Evolutionary conservation across 2,329 filamentous ascomycete genomes (phyloP).

Genomic region (Arthroderma sp.): DNA sequence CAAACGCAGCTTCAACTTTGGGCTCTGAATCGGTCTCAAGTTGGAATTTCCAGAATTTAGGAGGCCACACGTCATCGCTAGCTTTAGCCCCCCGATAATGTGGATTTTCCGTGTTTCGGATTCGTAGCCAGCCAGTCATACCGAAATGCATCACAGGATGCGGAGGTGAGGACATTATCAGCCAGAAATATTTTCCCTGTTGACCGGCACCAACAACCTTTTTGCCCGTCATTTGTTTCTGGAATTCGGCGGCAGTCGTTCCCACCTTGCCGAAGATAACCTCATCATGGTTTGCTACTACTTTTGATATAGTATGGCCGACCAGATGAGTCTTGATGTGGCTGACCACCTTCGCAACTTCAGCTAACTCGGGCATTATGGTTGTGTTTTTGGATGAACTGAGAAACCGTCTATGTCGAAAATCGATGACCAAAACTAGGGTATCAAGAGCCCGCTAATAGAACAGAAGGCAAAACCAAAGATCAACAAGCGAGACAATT

Average conservation of each 20-base stretch:
- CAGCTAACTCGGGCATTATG: constrained; percentile 37
- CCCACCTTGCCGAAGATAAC: constrained; percentile 87
- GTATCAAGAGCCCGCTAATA: too few relatives aligned
- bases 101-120: constrained; percentile 61
- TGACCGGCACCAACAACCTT: constrained; percentile 59
- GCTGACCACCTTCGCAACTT: constrained; percentile 75
- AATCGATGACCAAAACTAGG: too few relatives aligned
- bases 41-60: constrained; percentile 78
- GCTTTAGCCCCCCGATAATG: constrained; percentile 57
- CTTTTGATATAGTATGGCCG: constrained; percentile 61
- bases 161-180: constrained; percentile 63
- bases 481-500: too few relatives aligned
- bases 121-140: constrained; percentile 72
- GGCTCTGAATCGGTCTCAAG: constrained; percentile 51
- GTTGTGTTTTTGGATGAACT: neutral
- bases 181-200: constrained; percentile 96
- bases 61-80: constrained; percentile 64
- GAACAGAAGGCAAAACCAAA: too few relatives aligned
- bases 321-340: constrained; percentile 73
- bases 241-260: constrained; percentile 61
- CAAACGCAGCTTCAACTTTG: constrained; percentile 61
- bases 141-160: constrained; percentile 86
- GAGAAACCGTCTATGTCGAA: too few relatives aligned
- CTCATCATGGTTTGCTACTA: constrained; percentile 61
- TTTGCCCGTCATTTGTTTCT: constrained; percentile 60